Base-by-base conservation (phyloP, 2,329 filamentous ascomycete species). In the Pseudocercospora fijiensis region DNA sequence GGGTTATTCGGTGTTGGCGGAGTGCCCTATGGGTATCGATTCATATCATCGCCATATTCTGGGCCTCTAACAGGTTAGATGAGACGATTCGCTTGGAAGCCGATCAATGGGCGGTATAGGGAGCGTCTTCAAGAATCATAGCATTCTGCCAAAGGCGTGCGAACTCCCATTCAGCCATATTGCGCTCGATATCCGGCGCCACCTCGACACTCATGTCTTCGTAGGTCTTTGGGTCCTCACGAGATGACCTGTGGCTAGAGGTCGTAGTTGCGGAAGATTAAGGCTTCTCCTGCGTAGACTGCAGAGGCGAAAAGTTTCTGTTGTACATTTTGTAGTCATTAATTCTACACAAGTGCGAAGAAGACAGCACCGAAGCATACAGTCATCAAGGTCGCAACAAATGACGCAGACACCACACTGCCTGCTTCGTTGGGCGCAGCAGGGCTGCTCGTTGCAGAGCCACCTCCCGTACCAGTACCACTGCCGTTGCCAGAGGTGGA, bases 121-220 rank as follows among this genome's bases (percentile, higher is more conserved):
- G 52, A 22, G 60, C 60, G 8, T 62, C 52, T 22, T 57, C 60
- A 7, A 62, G 37, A 16, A 49, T 51, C 26, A 24, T 47, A 24
- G 58, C 58, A n/a, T 60, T 60, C 47, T 60, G 57, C 26, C 33
- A 63, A 7, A 63, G 57, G 43, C 61, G 57, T n/a, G 57, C 55
- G 20, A 61, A 61, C 22, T 61, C 58, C 58, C 58, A 61, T 20
- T 63, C 61, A 18, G 61, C 61, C 49, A 63, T 57, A 27, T 63
- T 63, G 22, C 27, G 41, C 30, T 64, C 62, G 20, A 64, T 57
- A 22, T 60, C 57, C 18, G 60, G 58, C 4, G 57, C 62, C 43
- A 43, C 45, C 20, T 64, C 57, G 22, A 64, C 20, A 18, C 57
- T 60, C 62, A 64, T 60, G 18, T 60, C 37, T 37, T 60, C 24